Percentiles rank a stretch among this genome's conserved stretches.
phyloP scores from a whole-genome alignment of 148 eudicot genomes.

The Amaranthus hypochondriacus region DNA sequence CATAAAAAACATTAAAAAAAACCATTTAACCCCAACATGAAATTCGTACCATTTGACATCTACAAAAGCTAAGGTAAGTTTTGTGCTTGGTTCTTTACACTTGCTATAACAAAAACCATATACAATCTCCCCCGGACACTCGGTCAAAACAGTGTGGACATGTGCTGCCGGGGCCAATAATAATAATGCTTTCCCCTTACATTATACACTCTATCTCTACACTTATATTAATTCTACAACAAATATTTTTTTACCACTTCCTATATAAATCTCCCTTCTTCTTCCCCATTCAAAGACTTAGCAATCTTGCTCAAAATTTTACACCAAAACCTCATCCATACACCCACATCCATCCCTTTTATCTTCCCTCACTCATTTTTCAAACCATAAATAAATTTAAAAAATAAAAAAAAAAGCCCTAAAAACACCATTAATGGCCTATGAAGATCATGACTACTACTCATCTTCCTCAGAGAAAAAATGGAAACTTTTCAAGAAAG shows the following conservation, averaged over 20 bases:
- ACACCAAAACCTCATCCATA: not conserved
- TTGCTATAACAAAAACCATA: not conserved
- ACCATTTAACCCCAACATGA: too few species aligned
- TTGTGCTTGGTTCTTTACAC: too few species aligned
- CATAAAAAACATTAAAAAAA: too few species aligned
- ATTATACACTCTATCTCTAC: not conserved
- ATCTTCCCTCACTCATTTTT: not conserved
- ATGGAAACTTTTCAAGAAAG: constrained; percentile 33
- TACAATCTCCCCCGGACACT: constrained; percentile 14
- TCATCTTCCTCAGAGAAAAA: constrained; percentile 34
- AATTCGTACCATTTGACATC: too few species aligned
- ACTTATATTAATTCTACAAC: not conserved
- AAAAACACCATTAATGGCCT: constrained; percentile 20
- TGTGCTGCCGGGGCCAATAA: constrained; percentile 28
- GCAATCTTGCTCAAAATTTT: not conserved
- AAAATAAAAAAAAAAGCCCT: not conserved
- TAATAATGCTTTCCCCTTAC: not conserved
- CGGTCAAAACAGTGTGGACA: constrained; percentile 37
- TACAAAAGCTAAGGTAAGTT: too few species aligned
- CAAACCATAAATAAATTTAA: not conserved
- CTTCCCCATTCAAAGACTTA: not conserved
- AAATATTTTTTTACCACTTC: not conserved
- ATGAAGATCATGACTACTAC: constrained; percentile 32
- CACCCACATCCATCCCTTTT: not conserved
- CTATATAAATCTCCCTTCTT: constrained; percentile 9